phyloP scores from a whole-genome alignment of 805 yeast genomes.

The Dipodascus geniculatus region DNA sequence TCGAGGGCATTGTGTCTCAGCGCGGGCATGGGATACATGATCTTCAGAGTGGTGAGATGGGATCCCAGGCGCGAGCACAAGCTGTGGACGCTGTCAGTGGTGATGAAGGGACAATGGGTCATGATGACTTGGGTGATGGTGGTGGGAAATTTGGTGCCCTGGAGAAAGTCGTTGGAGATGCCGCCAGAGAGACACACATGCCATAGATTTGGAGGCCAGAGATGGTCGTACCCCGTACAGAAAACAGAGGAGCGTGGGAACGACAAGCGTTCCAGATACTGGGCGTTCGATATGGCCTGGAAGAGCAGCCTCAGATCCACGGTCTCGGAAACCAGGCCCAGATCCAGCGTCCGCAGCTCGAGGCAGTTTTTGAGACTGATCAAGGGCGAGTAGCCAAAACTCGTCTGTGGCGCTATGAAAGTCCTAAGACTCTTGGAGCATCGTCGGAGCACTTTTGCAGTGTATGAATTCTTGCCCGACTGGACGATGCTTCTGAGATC shows the following conservation, averaged over 20 bases:
- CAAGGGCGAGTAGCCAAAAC: constrained; percentile 85
- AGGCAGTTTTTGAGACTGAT: constrained; percentile 67
- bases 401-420: constrained; percentile 87
- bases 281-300: constrained; percentile 52
- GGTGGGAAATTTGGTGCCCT: constrained; percentile 56
- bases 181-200: constrained; percentile 81
- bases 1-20: constrained; percentile 62
- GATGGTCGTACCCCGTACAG: constrained; percentile 37
- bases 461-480: constrained; percentile 82
- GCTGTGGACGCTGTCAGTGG: constrained; percentile 50
- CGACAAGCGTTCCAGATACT: constrained; percentile 57
- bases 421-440: constrained; percentile 52
- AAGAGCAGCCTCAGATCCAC: constrained; percentile 75
- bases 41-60: constrained; percentile 47
- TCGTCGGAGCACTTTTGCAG: constrained; percentile 70
- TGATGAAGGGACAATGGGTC: constrained; percentile 77
- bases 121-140: constrained; percentile 63
- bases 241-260: constrained; percentile 82
- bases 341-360: constrained; percentile 52
- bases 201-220: constrained; percentile 75
- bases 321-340: constrained; percentile 82
- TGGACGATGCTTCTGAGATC: constrained; percentile 77
- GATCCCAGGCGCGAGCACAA: constrained; percentile 56
- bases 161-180: constrained; percentile 67
- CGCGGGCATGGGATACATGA: constrained; percentile 84